Evolutionary conservation across 1,139 yeast genomes (phyloP).

Genomic region (Spathaspora jeffriesii): DNA sequence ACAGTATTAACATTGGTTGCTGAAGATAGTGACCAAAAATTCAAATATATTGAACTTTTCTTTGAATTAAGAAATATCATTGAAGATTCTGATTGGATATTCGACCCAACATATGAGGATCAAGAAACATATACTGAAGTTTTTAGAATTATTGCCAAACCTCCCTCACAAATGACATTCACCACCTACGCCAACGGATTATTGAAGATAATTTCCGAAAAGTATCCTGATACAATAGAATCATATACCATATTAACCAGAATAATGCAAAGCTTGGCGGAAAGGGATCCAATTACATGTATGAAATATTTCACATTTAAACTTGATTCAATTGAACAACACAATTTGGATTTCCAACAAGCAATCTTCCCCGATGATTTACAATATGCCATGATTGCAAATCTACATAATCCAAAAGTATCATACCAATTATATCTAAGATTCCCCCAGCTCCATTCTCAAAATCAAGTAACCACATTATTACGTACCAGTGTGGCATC

Average conservation of each 20-base stretch:
- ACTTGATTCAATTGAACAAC: slow-evolving; percentile 8
- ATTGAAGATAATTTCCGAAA: slow-evolving; percentile 5
- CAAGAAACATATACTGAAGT: slow-evolving; percentile 6
- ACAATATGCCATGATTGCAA: slow-evolving; percentile 30
- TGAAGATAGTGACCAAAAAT: neutral
- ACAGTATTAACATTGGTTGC: neutral
- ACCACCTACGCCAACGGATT: neutral
- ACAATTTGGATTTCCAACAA: neutral
- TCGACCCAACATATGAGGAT: neutral
- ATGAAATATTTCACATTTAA: slow-evolving; percentile 18
- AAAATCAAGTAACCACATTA: slow-evolving; percentile 44
- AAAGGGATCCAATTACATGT: slow-evolving; percentile 8
- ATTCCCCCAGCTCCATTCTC: slow-evolving; percentile 27
- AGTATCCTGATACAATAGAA: neutral
- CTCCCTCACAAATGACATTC: neutral
- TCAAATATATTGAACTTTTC: neutral
- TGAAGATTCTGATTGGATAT: slow-evolving; percentile 10
- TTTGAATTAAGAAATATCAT: slow-evolving; percentile 4
- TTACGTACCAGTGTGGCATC: slow-evolving; percentile 50
- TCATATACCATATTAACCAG: slow-evolving; percentile 9
- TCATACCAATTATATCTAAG: slow-evolving; percentile 26
- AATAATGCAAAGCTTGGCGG: slow-evolving; percentile 8
- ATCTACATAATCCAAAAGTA: slow-evolving; percentile 21
- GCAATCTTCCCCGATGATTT: slow-evolving; percentile 23
- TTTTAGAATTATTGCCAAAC: slow-evolving; percentile 8